Percentiles rank a stretch among this genome's conserved stretches.
Evolutionary conservation across 495 filamentous ascomycete species (phyloP).

Genomic region (Articulospora tetracladia): DNA sequence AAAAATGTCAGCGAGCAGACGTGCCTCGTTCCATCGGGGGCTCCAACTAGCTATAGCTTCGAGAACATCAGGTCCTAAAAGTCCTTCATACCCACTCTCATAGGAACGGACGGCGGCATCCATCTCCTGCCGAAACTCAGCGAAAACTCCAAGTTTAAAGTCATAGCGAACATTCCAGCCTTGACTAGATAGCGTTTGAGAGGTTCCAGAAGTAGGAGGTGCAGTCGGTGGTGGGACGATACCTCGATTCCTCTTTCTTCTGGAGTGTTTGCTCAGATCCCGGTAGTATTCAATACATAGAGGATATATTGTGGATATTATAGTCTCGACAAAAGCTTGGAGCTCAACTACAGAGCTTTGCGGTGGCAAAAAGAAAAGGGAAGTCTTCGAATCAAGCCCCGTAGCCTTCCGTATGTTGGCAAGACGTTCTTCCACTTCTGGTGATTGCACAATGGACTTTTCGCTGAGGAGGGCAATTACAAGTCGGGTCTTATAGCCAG

Average conservation of each 20-base stretch:
- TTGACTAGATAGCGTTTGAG: conserved; percentile 74
- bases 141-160: conserved; percentile 85
- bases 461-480: conserved; percentile 77
- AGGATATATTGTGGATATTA: conserved; percentile 58
- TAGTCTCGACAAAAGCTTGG: conserved; percentile 61
- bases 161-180: conserved; percentile 92
- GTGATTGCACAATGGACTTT: conserved; percentile 50
- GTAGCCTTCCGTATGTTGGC: conserved; percentile 71
- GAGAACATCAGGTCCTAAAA: conserved; percentile 77
- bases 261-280: conserved; percentile 81
- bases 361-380: conserved; percentile 66
- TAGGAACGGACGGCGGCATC: conserved; percentile 79
- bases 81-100: conserved; percentile 75
- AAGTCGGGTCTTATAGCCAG: conserved; percentile 69
- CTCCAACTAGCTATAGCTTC: conserved; percentile 85
- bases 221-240: conserved; percentile 75
- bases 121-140: conserved; percentile 88
- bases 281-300: conserved; percentile 78
- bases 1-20: conserved; percentile 73
- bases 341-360: conserved; percentile 33
- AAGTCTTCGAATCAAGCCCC: conserved; percentile 70
- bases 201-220: conserved; percentile 78
- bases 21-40: conserved; percentile 79
- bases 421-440: conserved; percentile 71
- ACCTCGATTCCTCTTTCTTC: conserved; percentile 76